phyloP scores from a whole-genome alignment of 2,329 filamentous ascomycete species.

The Fusarium scirpi region DNA sequence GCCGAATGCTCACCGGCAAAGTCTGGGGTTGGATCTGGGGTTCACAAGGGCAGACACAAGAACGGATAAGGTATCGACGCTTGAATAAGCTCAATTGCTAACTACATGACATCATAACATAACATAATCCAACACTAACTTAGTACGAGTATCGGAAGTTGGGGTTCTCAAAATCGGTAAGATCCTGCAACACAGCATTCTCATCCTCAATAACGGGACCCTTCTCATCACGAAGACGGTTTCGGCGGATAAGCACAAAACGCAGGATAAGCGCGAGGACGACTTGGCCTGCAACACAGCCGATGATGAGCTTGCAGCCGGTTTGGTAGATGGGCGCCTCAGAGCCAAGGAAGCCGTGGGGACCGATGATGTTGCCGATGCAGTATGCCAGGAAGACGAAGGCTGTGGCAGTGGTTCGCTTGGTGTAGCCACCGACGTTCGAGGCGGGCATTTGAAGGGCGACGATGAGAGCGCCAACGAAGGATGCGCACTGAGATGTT shows the following conservation, averaged over 20 bases:
- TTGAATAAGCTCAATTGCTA: conserved; percentile 15
- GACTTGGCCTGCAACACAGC: conserved; percentile 41
- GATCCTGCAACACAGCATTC: conserved; percentile 40
- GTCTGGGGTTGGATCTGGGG: conserved; percentile 1
- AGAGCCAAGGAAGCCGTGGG: conserved; percentile 56
- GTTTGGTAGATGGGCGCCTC: conserved; percentile 65
- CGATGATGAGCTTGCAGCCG: conserved; percentile 58
- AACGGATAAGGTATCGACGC: not conserved
- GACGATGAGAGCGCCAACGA: conserved; percentile 65
- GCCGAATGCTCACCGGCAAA: not conserved
- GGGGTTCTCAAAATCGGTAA: conserved; percentile 47
- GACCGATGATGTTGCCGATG: conserved; percentile 46
- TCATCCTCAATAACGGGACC: conserved; percentile 39
- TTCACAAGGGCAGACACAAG: not conserved
- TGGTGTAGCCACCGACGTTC: conserved; percentile 63
- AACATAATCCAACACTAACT: not conserved
- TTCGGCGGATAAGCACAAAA: conserved; percentile 42
- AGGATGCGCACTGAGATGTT: conserved; percentile 54
- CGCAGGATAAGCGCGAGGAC: conserved; percentile 36
- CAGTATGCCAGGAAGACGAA: conserved; percentile 62
- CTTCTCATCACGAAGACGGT: conserved; percentile 41
- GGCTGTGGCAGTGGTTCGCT: conserved; percentile 60
- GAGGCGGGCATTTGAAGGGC: conserved; percentile 65
- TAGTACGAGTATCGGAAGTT: conserved; percentile 47
- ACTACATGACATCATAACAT: conserved; percentile 13